A percentile compares a stretch with the other conserved stretches of the same genome.
phyloP scores from a whole-genome alignment of 2,329 filamentous ascomycete genomes.

The Colletotrichum phormii region DNA sequence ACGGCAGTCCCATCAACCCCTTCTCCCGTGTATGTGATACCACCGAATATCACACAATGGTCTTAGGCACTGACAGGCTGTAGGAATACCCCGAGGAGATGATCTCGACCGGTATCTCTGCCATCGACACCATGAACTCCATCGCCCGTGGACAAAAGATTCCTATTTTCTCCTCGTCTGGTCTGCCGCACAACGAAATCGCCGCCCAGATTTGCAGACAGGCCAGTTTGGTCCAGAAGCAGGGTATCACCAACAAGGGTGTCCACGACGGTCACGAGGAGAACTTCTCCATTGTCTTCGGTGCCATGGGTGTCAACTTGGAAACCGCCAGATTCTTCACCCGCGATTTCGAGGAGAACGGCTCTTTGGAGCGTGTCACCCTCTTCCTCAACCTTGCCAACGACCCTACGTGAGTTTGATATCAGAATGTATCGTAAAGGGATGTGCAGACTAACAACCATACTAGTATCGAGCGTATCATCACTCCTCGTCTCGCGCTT shows the following conservation, averaged over 20 bases:
- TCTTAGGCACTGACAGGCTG: slow-evolving; percentile 37
- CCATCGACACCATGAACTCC: slow-evolving; percentile 98
- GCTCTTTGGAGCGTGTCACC: slow-evolving; percentile 95
- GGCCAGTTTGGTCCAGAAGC: slow-evolving; percentile 85
- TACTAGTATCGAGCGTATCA: slow-evolving; percentile 95
- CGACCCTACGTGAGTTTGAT: slow-evolving; percentile 85
- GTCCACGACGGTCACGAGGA: slow-evolving; percentile 97
- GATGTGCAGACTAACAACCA: slow-evolving; percentile 29
- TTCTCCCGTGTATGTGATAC: slow-evolving; percentile 82
- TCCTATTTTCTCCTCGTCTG: slow-evolving; percentile 97
- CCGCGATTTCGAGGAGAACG: slow-evolving; percentile 98
- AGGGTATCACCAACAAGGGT: slow-evolving; percentile 88
- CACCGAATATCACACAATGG: background rate
- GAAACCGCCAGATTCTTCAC: slow-evolving; percentile 99
- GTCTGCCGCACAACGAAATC: slow-evolving; percentile 99
- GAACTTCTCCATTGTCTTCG: slow-evolving; percentile 99
- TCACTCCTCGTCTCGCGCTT: slow-evolving; percentile 96
- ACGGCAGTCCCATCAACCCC: slow-evolving; percentile 98
- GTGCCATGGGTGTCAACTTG: slow-evolving; percentile 99
- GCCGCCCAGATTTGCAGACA: slow-evolving; percentile 99
- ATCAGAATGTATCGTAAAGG: too few relatives aligned
- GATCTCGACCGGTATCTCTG: slow-evolving; percentile 99
- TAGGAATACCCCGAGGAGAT: slow-evolving; percentile 99
- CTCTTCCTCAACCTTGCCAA: slow-evolving; percentile 99
- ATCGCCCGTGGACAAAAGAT: slow-evolving; percentile 99